Percentiles rank a stretch among this genome's conserved stretches.
phyloP scores from a whole-genome alignment of 2,329 filamentous ascomycete species.

The Fusarium euwallaceae region DNA sequence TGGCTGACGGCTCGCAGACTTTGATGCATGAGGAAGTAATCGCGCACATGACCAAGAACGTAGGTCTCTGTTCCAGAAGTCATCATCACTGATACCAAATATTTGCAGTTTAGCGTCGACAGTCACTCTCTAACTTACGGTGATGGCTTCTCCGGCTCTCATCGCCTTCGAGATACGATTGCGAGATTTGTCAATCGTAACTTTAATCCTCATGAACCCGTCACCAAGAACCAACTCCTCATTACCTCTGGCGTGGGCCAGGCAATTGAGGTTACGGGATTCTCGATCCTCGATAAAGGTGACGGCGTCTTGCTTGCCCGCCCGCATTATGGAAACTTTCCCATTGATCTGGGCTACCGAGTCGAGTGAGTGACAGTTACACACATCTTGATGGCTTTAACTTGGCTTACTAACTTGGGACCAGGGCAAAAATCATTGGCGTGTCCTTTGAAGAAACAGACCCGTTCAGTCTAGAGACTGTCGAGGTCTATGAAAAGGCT shows the following conservation, averaged over 20 bases:
- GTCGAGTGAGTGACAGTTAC: not conserved
- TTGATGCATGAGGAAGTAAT: not conserved
- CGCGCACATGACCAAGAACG: not conserved
- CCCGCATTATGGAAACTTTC: not conserved
- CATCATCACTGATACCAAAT: not conserved
- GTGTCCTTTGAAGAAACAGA: not conserved
- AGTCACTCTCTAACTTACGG: not conserved
- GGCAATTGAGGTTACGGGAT: not conserved
- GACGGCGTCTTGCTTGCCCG: not conserved
- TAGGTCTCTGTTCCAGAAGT: not conserved
- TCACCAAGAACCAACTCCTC: not conserved
- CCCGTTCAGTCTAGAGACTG: not conserved
- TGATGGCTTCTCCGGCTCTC: not conserved
- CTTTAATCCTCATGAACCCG: not conserved
- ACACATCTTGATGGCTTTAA: too few species aligned
- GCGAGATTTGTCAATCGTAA: not conserved
- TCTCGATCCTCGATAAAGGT: not conserved
- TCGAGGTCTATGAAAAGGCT: not conserved
- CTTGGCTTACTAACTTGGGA: not conserved
- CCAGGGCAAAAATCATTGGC: not conserved
- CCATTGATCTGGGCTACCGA: not conserved
- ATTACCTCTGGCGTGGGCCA: not conserved
- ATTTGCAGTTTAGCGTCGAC: not conserved
- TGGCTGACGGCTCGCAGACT: not conserved
- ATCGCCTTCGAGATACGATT: not conserved